Conservation (phyloP, 495 filamentous ascomycete genomes). For the Podospora anserina region DNA sequence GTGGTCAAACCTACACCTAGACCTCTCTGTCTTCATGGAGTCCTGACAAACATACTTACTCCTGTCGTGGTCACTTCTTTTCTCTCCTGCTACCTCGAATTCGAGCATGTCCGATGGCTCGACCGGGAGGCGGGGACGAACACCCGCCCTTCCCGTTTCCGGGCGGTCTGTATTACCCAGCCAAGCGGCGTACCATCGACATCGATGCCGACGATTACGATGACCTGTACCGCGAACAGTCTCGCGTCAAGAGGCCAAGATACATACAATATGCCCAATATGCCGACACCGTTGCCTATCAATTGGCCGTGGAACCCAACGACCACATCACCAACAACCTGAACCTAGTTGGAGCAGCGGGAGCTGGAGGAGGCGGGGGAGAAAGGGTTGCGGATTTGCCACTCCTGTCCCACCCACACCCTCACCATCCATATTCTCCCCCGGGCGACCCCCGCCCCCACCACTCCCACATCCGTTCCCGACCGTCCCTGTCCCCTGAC, state of each 20-base stretch:
- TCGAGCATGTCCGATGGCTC: slow-evolving; percentile 39
- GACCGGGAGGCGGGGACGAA: slow-evolving; percentile 33
- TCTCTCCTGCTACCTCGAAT: not conserved
- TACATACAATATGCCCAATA: slow-evolving; percentile 14
- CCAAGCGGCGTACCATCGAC: slow-evolving; percentile 26
- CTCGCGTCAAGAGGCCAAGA: slow-evolving; percentile 26
- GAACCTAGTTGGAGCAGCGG: not conserved
- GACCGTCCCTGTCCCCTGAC: not conserved
- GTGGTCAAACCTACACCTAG: not conserved
- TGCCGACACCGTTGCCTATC: slow-evolving; percentile 22
- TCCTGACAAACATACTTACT: not conserved
- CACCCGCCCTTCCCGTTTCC: slow-evolving; percentile 26
- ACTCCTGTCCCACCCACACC: slow-evolving; percentile 14
- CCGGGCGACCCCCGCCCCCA: not conserved
- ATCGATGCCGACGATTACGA: slow-evolving; percentile 25
- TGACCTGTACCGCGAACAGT: slow-evolving; percentile 2
- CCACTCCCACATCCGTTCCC: not conserved
- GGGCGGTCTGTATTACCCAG: slow-evolving; percentile 19
- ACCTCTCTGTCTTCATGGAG: not conserved
- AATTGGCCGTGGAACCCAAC: slow-evolving; percentile 10
- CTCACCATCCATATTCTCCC: slow-evolving; percentile 9
- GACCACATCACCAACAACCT: slow-evolving; percentile 10
- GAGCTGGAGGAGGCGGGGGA: not conserved
- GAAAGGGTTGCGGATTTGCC: slow-evolving; percentile 1
- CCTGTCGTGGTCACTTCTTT: not conserved